phyloP scores from a whole-genome alignment of 768 basidiomycete genomes.

The Boletus subparvulus region DNA sequence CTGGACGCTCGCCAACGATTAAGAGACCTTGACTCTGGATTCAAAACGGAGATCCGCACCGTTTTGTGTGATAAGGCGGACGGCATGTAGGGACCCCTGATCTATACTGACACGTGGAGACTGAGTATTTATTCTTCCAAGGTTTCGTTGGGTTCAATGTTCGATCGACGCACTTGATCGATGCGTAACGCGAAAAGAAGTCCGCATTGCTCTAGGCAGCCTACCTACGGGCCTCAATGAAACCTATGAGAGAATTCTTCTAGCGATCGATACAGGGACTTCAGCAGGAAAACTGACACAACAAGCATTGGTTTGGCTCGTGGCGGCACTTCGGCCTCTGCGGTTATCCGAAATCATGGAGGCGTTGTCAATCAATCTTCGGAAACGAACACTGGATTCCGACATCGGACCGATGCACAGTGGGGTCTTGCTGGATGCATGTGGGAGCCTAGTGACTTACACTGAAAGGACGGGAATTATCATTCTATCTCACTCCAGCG shows the following conservation, averaged over 20 bases:
- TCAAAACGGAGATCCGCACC: not conserved
- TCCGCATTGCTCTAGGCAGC: not conserved
- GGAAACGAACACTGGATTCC: not conserved
- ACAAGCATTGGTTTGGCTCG: constrained; percentile 1
- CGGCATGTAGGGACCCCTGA: not conserved
- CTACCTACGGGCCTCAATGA: constrained; percentile 1
- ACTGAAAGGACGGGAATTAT: not conserved
- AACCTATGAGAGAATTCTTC: constrained; percentile 4
- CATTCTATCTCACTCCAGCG: constrained; percentile 5
- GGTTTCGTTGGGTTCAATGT: constrained; percentile 6
- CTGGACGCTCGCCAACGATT: not conserved
- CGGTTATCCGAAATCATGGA: not conserved
- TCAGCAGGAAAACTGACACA: not conserved
- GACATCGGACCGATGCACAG: constrained; percentile 3
- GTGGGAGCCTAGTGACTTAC: constrained; percentile 9
- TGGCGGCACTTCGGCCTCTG: not conserved
- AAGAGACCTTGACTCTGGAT: not conserved
- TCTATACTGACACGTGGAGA: not conserved
- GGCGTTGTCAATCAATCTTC: constrained; percentile 1
- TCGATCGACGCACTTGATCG: not conserved
- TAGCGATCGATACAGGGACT: not conserved
- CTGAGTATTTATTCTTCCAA: not conserved
- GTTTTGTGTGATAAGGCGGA: not conserved
- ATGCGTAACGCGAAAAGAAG: not conserved
- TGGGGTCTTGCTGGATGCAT: constrained; percentile 2